Conservation (phyloP, 108 stramenopile genomes). For the Epithemia pelagica region DNA sequence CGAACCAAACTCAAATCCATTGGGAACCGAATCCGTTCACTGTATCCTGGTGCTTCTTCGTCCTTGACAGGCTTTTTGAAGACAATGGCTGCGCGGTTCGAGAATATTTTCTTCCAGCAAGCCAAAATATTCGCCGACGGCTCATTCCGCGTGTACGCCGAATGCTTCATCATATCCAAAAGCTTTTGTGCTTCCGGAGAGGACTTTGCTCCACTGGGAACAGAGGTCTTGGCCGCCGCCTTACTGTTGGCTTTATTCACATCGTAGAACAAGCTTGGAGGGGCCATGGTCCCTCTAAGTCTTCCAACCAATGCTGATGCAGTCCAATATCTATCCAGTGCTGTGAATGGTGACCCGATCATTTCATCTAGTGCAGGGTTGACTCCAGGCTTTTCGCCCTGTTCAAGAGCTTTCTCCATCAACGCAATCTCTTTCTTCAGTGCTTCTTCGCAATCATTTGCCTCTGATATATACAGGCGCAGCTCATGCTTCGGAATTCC, state of each 20-base stretch:
- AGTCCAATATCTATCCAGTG: constrained; percentile 66
- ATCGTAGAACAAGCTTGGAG: constrained; percentile 25
- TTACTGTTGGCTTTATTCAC: constrained; percentile 9
- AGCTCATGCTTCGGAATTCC: constrained; percentile 64
- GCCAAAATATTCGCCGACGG: constrained; percentile 38
- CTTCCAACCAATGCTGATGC: constrained; percentile 68
- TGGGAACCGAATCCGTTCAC: constrained; percentile 66
- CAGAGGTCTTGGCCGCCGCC: background rate
- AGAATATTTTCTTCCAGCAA: constrained; percentile 63
- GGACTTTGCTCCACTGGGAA: background rate
- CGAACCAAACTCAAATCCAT: constrained; percentile 70
- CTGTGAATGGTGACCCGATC: constrained; percentile 52
- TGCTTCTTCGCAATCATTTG: constrained; percentile 53
- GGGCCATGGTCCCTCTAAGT: constrained; percentile 64
- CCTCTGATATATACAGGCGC: constrained; percentile 52
- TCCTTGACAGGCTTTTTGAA: constrained; percentile 77
- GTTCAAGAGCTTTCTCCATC: constrained; percentile 37
- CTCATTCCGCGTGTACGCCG: constrained; percentile 41
- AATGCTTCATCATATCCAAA: constrained; percentile 18
- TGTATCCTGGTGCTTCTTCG: constrained; percentile 72
- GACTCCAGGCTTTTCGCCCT: constrained; percentile 1
- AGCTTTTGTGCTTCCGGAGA: constrained; percentile 2
- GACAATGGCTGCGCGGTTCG: constrained; percentile 66
- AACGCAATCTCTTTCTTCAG: constrained; percentile 54
- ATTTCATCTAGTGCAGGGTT: constrained; percentile 20